A percentile compares a stretch with the other conserved stretches of the same genome.
These are phyloP conservation scores for Plenodomus biglobosus DNA, from an alignment of 2,329 filamentous ascomycete genomes.

Conservation along the genomic window DNA sequence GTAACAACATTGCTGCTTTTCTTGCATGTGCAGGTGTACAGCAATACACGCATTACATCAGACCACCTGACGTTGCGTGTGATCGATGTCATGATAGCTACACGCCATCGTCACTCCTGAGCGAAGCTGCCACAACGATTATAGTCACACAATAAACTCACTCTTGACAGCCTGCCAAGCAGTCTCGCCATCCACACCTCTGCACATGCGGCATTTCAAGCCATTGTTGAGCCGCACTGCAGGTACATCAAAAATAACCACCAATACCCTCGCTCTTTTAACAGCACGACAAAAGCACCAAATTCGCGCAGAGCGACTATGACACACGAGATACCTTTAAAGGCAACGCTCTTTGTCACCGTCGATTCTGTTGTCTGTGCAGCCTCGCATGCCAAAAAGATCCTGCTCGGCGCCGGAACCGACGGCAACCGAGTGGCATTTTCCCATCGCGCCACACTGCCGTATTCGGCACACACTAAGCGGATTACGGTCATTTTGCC, in stretches of 20 bases:
- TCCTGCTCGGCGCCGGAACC: constrained; percentile 5
- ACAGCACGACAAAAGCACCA: constrained; percentile 16
- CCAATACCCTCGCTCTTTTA: constrained; percentile 13
- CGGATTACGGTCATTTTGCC: constrained; percentile 14
- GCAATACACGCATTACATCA: neutral
- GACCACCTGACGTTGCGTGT: neutral
- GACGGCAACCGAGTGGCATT: constrained; percentile 9
- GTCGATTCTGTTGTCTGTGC: constrained; percentile 9
- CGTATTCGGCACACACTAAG: neutral
- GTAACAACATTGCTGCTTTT: neutral
- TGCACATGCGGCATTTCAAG: constrained; percentile 11
- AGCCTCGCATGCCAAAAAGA: constrained; percentile 10
- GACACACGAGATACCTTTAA: constrained; percentile 29
- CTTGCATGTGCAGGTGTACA: neutral
- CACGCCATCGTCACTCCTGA: too few species aligned
- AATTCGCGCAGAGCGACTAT: constrained; percentile 15
- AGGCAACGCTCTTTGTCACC: constrained; percentile 25
- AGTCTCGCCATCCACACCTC: constrained; percentile 4
- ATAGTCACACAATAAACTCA: too few species aligned
- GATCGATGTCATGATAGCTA: too few species aligned
- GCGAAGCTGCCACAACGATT: too few species aligned
- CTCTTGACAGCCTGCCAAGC: neutral
- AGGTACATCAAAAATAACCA: constrained; percentile 5
- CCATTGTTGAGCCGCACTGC: constrained; percentile 16
- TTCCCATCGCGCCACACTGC: neutral